These are phyloP conservation scores for Xerocomellus amylosporus DNA, from an alignment of 768 basidiomycete species.

Conservation along the genomic window DNA sequence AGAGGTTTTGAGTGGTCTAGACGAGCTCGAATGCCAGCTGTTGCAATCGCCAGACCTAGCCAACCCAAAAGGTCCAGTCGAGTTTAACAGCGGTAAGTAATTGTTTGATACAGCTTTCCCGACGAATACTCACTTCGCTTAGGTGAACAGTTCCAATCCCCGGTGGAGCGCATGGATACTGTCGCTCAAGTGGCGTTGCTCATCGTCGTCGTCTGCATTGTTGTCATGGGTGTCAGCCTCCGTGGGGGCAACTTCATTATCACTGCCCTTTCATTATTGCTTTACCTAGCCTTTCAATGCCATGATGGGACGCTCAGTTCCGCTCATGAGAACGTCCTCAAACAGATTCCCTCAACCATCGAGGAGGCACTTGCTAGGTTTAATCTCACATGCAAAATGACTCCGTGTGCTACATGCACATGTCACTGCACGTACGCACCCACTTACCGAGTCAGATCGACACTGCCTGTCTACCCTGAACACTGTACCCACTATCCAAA, in stretches of 20 bases:
- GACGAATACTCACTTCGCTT: too few species aligned
- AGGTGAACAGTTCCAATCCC: too few species aligned
- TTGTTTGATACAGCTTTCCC: too few species aligned
- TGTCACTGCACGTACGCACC: slow-evolving; percentile 10
- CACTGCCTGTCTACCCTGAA: background rate
- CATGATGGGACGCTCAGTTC: background rate
- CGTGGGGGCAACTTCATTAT: slow-evolving; percentile 19
- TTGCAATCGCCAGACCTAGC: too few species aligned
- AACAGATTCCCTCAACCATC: background rate
- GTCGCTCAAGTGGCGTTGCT: slow-evolving; percentile 2
- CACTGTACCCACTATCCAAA: background rate
- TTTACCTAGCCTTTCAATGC: background rate
- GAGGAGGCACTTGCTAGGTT: background rate
- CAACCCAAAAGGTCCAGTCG: too few species aligned
- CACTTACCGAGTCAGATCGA: background rate
- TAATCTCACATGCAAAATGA: background rate
- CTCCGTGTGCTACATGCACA: background rate
- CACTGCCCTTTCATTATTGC: slow-evolving; percentile 1
- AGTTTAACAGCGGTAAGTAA: too few species aligned
- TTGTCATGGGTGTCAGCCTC: slow-evolving; percentile 17
- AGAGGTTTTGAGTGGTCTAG: too few species aligned
- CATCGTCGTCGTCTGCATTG: background rate
- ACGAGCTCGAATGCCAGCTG: too few species aligned
- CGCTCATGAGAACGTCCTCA: background rate
- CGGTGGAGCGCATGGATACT: background rate